Percentiles rank a stretch among this genome's conserved stretches.
Evolutionary conservation across 1,139 yeast species (phyloP).

Genomic region (Williopsis jadinii): DNA sequence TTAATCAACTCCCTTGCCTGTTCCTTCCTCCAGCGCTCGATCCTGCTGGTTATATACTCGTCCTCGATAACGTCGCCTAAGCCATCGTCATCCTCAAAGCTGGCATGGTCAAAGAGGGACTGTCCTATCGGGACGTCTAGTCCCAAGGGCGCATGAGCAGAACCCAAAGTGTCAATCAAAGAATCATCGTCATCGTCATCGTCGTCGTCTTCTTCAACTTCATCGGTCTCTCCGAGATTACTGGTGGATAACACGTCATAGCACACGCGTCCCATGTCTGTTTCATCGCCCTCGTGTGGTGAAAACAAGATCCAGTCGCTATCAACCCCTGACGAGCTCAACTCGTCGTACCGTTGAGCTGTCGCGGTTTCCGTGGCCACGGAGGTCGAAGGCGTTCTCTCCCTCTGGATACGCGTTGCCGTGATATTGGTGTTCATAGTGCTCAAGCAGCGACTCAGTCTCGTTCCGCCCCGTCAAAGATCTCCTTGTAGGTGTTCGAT

Average conservation of each 20-base stretch:
- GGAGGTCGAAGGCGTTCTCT: background rate
- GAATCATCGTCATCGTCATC: conserved; percentile 21
- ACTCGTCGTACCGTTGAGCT: conserved; percentile 9
- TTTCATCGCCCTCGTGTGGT: conserved; percentile 11
- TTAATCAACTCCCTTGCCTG: conserved; percentile 19
- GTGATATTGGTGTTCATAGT: background rate
- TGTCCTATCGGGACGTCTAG: conserved; percentile 2
- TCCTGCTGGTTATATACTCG: conserved; percentile 19
- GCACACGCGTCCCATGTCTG: background rate
- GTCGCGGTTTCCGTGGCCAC: conserved; percentile 1
- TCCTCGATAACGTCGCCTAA: conserved; percentile 4
- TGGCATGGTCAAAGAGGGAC: background rate
- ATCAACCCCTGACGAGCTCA: conserved; percentile 18
- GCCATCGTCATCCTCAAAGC: background rate
- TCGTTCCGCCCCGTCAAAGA: too few relatives aligned
- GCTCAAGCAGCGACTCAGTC: too few relatives aligned
- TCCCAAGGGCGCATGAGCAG: conserved; percentile 1
- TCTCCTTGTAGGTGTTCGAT: too few relatives aligned
- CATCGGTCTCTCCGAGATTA: conserved; percentile 8
- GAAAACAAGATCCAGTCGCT: conserved; percentile 23
- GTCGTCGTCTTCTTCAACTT: conserved; percentile 9
- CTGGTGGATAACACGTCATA: conserved; percentile 18
- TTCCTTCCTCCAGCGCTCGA: conserved; percentile 23
- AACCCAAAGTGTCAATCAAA: conserved; percentile 19
- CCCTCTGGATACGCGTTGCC: background rate